A percentile compares a stretch with the other conserved stretches of the same genome.
phyloP scores from a whole-genome alignment of 192 early-diverging fungal species.

The Obelidium mucronatum region DNA sequence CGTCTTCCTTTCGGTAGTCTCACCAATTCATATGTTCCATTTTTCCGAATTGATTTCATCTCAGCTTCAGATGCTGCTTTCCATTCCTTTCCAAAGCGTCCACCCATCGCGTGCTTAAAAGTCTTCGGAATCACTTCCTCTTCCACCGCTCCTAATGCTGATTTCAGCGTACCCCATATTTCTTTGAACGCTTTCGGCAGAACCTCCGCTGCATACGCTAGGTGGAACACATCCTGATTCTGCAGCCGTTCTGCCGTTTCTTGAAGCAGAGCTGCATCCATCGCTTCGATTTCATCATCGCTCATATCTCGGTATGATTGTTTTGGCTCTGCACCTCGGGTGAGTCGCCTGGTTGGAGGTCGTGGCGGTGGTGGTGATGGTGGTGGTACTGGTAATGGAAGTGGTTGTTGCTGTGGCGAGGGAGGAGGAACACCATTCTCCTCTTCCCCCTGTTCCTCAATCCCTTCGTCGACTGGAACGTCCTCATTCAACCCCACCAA shows the following conservation, averaged over 20 bases:
- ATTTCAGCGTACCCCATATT: not conserved
- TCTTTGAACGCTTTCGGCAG: not conserved
- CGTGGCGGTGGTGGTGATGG: not conserved
- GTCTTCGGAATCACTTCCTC: not conserved
- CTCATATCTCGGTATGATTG: too few relatives aligned
- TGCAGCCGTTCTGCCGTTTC: too few relatives aligned
- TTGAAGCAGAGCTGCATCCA: not conserved
- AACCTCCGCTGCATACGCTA: too few relatives aligned
- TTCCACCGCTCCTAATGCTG: not conserved
- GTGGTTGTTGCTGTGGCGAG: not conserved
- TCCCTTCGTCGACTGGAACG: too few relatives aligned
- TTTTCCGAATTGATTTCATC: not conserved
- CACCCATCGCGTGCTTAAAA: not conserved
- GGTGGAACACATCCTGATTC: too few relatives aligned
- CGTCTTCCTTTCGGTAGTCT: not conserved
- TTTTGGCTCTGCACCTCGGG: not conserved
- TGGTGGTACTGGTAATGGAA: not conserved
- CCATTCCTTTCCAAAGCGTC: not conserved
- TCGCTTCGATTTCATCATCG: not conserved
- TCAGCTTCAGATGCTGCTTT: not conserved
- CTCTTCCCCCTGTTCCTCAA: not conserved
- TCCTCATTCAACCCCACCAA: too few relatives aligned
- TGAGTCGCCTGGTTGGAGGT: not conserved
- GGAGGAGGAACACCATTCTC: not conserved
- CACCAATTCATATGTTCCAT: not conserved